Percentiles rank a stretch among this genome's conserved stretches.
Evolutionary conservation across 345 rosid genomes (phyloP).

Genomic region (Noccaea bulbosa): DNA sequence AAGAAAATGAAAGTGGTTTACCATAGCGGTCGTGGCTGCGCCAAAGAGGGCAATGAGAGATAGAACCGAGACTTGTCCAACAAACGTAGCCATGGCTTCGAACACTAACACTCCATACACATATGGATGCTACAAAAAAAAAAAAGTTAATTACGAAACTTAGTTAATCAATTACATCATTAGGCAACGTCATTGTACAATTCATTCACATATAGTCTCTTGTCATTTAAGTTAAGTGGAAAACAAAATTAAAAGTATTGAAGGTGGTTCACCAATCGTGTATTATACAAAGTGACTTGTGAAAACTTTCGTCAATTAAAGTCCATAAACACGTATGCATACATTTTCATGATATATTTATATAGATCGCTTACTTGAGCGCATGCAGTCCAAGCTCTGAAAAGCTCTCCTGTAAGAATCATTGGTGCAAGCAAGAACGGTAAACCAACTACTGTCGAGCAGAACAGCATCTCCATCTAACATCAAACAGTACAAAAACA

Average conservation of each 20-base stretch:
- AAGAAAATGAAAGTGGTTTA: conserved; percentile 34
- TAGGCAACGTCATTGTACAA: neutral
- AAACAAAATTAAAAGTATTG: neutral
- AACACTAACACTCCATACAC: conserved; percentile 79
- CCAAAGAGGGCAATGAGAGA: conserved; percentile 85
- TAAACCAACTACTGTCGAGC: conserved; percentile 81
- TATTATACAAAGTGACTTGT: neutral
- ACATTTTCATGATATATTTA: neutral
- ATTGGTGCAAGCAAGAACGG: conserved; percentile 78
- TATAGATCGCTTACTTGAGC: conserved; percentile 54
- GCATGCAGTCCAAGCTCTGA: conserved; percentile 80
- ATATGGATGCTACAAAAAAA: conserved; percentile 65
- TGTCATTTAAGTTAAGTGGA: neutral
- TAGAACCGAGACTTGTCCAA: conserved; percentile 81
- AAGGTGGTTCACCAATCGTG: conserved; percentile 9
- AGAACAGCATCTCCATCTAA: conserved; percentile 88
- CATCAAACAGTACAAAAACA: neutral
- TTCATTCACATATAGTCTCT: neutral
- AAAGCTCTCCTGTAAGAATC: conserved; percentile 84
- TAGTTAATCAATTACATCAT: conserved; percentile 5
- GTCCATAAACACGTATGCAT: neutral
- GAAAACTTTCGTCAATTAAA: neutral
- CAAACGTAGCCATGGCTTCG: conserved; percentile 88
- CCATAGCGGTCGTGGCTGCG: conserved; percentile 92
- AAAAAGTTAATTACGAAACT: conserved; percentile 3